Percentiles rank a stretch among this genome's conserved stretches.
Conservation (phyloP, 1,284 basidiomycete species). For the Trametes sp. region DNA sequence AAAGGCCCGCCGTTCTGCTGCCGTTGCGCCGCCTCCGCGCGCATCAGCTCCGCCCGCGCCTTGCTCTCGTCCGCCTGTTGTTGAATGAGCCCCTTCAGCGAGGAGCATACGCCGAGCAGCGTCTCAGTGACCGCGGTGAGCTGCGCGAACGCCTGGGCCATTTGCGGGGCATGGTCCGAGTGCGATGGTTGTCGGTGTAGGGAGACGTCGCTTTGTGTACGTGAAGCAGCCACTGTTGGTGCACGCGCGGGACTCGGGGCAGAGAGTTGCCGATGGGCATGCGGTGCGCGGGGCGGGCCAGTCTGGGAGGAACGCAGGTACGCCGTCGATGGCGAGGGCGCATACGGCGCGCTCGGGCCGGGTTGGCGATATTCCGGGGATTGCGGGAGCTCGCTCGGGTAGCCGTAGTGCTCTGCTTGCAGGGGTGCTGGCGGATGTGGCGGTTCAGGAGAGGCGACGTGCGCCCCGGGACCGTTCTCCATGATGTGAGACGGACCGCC, state of each 20-base stretch:
- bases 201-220: constrained; percentile 11
- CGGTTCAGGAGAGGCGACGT: constrained; percentile 18
- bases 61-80: constrained; percentile 70
- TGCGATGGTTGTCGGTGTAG: constrained; percentile 7
- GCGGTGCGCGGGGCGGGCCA: neutral
- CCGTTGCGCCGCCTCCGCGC: constrained; percentile 46
- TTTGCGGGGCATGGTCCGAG: constrained; percentile 23
- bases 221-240: constrained; percentile 8
- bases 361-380: constrained; percentile 17
- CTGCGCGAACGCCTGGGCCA: constrained; percentile 51
- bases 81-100: constrained; percentile 65
- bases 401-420: neutral
- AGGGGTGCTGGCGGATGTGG: constrained; percentile 12
- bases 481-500: neutral
- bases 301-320: constrained; percentile 24
- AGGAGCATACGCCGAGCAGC: constrained; percentile 63
- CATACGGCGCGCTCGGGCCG: neutral
- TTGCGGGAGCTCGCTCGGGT: constrained; percentile 13
- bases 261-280: neutral
- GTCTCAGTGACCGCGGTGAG: constrained; percentile 59
- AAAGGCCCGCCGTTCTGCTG: constrained; percentile 37
- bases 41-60: constrained; percentile 59
- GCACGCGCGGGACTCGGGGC: constrained; percentile 9
- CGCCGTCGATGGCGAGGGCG: neutral
- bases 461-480: neutral